Conservation (phyloP, 352 stramenopile genomes). For the Pilasporangium apinafurcum region DNA sequence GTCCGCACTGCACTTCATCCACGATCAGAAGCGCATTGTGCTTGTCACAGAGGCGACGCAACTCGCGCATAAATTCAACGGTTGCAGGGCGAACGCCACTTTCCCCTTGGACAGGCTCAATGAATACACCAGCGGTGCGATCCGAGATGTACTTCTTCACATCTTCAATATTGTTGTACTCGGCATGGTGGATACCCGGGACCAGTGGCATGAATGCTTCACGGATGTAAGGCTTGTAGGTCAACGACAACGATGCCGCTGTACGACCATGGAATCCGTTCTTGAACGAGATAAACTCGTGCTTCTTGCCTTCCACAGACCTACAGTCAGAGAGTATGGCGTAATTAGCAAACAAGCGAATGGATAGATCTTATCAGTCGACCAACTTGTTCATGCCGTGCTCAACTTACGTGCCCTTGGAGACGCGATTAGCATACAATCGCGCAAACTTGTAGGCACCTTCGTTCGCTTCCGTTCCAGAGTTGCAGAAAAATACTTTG, state of each 20-base stretch:
- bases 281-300: constrained; percentile 86
- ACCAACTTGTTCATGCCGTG: too few species aligned
- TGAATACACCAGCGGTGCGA: constrained; percentile 70
- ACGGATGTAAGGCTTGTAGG: constrained; percentile 86
- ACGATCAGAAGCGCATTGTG: constrained; percentile 94
- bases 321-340: constrained; percentile 9
- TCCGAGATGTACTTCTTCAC: constrained; percentile 69
- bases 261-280: constrained; percentile 83
- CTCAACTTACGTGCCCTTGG: constrained; percentile 66
- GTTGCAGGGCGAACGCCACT: constrained; percentile 91
- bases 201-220: constrained; percentile 80
- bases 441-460: constrained; percentile 84
- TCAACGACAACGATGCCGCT: constrained; percentile 66
- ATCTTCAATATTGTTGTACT: constrained; percentile 82
- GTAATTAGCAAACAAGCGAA: not conserved
- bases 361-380: too few species aligned
- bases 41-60: constrained; percentile 91
- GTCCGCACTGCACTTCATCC: constrained; percentile 98
- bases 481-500: constrained; percentile 99
- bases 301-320: constrained; percentile 67
- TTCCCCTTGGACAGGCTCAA: constrained; percentile 89
- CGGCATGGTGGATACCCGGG: constrained; percentile 60
- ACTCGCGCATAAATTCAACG: constrained; percentile 86
- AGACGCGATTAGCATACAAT: constrained; percentile 62
- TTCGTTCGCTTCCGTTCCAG: constrained; percentile 88